These are phyloP conservation scores for Zygoascus flipseniorum DNA, from an alignment of 805 yeast genomes.

Conservation along the genomic window DNA sequence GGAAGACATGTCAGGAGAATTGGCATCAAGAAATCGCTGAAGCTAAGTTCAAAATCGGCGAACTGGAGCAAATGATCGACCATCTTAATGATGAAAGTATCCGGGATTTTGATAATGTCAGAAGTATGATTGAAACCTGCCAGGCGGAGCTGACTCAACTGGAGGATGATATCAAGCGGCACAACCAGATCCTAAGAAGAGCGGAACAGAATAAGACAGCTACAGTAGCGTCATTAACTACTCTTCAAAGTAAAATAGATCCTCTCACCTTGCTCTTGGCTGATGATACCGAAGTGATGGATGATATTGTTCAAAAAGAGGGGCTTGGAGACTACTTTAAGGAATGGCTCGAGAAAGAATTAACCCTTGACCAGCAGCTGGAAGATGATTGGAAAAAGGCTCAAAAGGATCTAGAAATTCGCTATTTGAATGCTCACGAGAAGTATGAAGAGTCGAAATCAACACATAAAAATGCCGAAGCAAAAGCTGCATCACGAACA, in stretches of 20 bases:
- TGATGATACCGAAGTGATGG: slow-evolving; percentile 2
- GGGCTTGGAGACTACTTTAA: slow-evolving; percentile 13
- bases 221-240: slow-evolving; percentile 8
- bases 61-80: slow-evolving; percentile 7
- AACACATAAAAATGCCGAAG: not conserved
- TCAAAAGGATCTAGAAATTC: slow-evolving; percentile 27
- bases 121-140: slow-evolving; percentile 6
- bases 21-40: slow-evolving; percentile 21
- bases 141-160: slow-evolving; percentile 14
- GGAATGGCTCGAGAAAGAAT: slow-evolving; percentile 16
- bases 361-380: slow-evolving; percentile 21
- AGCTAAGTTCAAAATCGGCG: slow-evolving; percentile 10
- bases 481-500: not conserved
- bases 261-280: slow-evolving; percentile 12
- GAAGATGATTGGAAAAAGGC: slow-evolving; percentile 30
- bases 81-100: slow-evolving; percentile 7
- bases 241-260: slow-evolving; percentile 13
- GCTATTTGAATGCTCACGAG: slow-evolving; percentile 28
- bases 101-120: slow-evolving; percentile 8
- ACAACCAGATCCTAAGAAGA: slow-evolving; percentile 3
- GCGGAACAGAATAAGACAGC: slow-evolving; percentile 9
- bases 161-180: slow-evolving; percentile 13
- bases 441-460: slow-evolving; percentile 24
- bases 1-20: slow-evolving; percentile 6
- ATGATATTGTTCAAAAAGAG: slow-evolving; percentile 9